phyloP scores from a whole-genome alignment of 805 yeast genomes.

The Yarrowia bubula region DNA sequence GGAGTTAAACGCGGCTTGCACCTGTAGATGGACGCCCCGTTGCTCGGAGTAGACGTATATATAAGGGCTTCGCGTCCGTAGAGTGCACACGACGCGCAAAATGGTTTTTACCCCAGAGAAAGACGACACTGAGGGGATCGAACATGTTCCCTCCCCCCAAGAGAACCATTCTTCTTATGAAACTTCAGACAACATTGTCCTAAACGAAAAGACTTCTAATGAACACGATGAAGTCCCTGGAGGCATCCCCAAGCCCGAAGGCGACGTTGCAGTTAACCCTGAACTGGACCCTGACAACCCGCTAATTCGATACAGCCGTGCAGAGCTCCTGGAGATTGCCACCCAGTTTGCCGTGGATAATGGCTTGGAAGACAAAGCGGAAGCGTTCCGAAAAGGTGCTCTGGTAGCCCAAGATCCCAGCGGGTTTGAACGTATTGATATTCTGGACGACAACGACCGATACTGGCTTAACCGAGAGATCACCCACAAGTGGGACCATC shows the following conservation, averaged over 20 bases:
- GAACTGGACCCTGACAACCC: slow-evolving; percentile 22
- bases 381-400: slow-evolving; percentile 47
- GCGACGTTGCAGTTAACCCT: not conserved
- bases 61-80: not conserved
- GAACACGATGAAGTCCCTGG: not conserved
- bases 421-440: slow-evolving; percentile 41
- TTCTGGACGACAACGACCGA: slow-evolving; percentile 40
- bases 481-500: slow-evolving; percentile 49
- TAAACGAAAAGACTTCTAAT: slow-evolving; percentile 9
- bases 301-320: not conserved
- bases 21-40: not conserved
- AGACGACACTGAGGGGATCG: slow-evolving; percentile 7
- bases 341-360: slow-evolving; percentile 6
- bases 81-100: not conserved
- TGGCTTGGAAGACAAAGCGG: slow-evolving; percentile 7
- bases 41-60: not conserved
- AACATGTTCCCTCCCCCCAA: not conserved
- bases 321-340: slow-evolving; percentile 14
- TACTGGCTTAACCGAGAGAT: slow-evolving; percentile 45
- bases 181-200: not conserved
- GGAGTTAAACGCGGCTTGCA: not conserved
- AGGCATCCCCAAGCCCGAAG: not conserved
- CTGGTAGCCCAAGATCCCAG: slow-evolving; percentile 50
- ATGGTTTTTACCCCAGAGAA: not conserved
- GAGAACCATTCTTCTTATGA: not conserved